Percentiles rank a stretch among this genome's conserved stretches.
Conservation (phyloP, 2,329 filamentous ascomycete species). For the Pleoardoris graminearum region DNA sequence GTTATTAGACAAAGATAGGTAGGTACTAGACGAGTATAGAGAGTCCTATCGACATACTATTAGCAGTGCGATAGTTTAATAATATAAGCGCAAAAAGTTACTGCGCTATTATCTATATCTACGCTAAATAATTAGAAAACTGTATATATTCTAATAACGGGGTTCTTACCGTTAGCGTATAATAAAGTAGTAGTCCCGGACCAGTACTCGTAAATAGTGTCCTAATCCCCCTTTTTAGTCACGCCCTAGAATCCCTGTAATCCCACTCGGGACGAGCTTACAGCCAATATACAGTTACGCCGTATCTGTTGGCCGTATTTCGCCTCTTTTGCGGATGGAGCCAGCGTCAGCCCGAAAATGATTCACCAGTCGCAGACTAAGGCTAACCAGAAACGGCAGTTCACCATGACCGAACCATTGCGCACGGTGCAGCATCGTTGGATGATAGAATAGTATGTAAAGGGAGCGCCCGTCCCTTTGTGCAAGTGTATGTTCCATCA, state of each 20-base stretch:
- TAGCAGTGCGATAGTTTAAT: no score
- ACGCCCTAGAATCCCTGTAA: neutral
- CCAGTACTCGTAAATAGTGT: no score
- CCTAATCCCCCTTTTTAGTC: neutral
- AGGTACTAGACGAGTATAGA: neutral
- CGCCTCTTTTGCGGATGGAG: neutral
- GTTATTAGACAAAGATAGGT: neutral
- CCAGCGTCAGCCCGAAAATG: slow-evolving; percentile 14
- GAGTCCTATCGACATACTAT: no score
- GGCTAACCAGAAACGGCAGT: neutral
- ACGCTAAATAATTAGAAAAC: no score
- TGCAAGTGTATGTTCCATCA: neutral
- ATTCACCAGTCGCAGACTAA: neutral
- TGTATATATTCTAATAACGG: no score
- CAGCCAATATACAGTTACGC: neutral
- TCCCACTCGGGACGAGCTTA: slow-evolving; percentile 3
- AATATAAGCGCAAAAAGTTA: no score
- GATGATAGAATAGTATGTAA: neutral
- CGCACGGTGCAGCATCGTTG: slow-evolving; percentile 6
- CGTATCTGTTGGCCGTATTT: slow-evolving; percentile 4
- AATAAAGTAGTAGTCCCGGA: no score
- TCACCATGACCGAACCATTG: slow-evolving; percentile 5
- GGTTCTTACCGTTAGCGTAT: no score
- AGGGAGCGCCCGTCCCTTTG: neutral
- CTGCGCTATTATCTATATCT: no score